Base-by-base conservation (phyloP, 2,329 filamentous ascomycete species). In the Fusarium clavum region DNA sequence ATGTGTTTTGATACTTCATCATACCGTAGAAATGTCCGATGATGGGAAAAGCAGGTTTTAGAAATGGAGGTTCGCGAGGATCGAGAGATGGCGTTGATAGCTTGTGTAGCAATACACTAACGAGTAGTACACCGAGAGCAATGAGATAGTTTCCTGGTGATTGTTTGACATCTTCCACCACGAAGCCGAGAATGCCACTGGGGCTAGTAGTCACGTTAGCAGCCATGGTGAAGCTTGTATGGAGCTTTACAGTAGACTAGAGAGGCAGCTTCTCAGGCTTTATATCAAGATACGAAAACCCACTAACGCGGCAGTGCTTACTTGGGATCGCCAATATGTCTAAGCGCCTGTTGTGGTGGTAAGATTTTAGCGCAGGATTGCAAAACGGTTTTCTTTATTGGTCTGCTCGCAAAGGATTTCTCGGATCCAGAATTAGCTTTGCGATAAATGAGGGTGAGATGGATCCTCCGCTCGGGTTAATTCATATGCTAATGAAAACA, bases 21-120 rank as follows among this genome's bases (percentile, higher is more conserved):
- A 83, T 73, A 4, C 80, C 79, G 30, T 84, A 74, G 13, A 84
- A 68, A 70, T 85, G 83, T 2, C 83, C 83, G 30, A 84, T 46
- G 5, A 70, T 30, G 9, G 67, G 67, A 13, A 70, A 53, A 2
- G 20, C 16, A 16, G 67, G 45, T 29, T 67, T 62, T 6, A 70
- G 57, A 3, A 66, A 22, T 16, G 67, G 67, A 32, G 67, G 67
- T 8, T 70, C 67, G 5, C 43, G 57, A 5, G 18, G 27, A 8
- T 70, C 67, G 4, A 45, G 64, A 3, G 47, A 10, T 6, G 67
- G 67, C 11, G 58, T 44, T 2, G 62, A 63, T 11, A 70, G 30
- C 8, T 47, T 70, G 18, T 67, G 29, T 3, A 70, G 25, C 3
- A 70, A 9, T 2, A 34, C 2, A 5, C 24, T 20, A 2, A 40